Evolutionary conservation across 495 filamentous ascomycete species (phyloP).

Genomic region (Entonaema liquescens): DNA sequence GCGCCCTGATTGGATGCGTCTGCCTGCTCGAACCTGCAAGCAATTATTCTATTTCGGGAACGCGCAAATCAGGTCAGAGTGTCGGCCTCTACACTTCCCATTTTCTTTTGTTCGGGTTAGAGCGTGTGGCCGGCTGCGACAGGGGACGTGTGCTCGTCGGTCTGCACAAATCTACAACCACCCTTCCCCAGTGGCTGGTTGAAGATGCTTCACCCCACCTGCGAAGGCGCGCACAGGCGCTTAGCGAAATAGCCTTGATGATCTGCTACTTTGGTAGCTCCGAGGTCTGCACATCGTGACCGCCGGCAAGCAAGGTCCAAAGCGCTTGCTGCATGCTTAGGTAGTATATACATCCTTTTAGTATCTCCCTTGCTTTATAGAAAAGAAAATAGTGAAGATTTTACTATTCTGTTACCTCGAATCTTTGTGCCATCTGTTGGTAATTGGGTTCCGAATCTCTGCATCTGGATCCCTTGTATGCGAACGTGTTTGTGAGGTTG

Average conservation of each 20-base stretch:
- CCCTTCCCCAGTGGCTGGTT: slow-evolving; percentile 37
- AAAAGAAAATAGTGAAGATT: slow-evolving; percentile 24
- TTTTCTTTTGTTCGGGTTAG: slow-evolving; percentile 31
- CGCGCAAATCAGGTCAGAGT: slow-evolving; percentile 33
- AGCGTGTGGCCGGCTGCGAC: slow-evolving; percentile 7
- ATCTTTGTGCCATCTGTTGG: slow-evolving; percentile 22
- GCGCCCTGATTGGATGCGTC: slow-evolving; percentile 33
- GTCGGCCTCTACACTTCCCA: slow-evolving; percentile 11
- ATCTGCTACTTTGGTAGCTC: slow-evolving; percentile 27
- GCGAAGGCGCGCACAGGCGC: slow-evolving; percentile 39
- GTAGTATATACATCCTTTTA: slow-evolving; percentile 38
- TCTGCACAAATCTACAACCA: slow-evolving; percentile 18
- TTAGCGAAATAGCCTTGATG: slow-evolving; percentile 36
- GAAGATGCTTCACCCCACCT: slow-evolving; percentile 41
- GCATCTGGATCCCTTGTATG: slow-evolving; percentile 11
- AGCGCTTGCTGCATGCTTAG: slow-evolving; percentile 36
- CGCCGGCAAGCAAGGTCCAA: slow-evolving; percentile 15
- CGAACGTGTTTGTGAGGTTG: slow-evolving; percentile 14
- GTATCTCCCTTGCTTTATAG: slow-evolving; percentile 25
- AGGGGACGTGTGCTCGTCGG: slow-evolving; percentile 20
- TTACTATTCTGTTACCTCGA: slow-evolving; percentile 24
- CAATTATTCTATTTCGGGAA: slow-evolving; percentile 42
- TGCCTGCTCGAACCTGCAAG: slow-evolving; percentile 22
- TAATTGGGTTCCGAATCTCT: slow-evolving; percentile 10
- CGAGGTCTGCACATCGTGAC: slow-evolving; percentile 34